phyloP scores from a whole-genome alignment of 768 basidiomycete species.

The Rhizopogon vinicolor region DNA sequence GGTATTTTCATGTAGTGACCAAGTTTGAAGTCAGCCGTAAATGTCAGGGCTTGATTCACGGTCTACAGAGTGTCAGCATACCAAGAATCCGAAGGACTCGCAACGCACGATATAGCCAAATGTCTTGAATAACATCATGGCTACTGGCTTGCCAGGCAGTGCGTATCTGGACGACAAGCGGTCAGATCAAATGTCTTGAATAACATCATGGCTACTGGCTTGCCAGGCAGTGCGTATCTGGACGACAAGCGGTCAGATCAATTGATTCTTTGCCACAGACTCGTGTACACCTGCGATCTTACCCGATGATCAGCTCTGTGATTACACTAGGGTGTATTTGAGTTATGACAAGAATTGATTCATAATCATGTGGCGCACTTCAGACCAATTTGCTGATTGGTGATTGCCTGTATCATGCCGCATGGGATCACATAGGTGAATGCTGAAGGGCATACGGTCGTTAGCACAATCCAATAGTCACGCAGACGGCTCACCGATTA shows the following conservation, averaged over 20 bases:
- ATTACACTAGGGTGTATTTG: constrained; percentile 44
- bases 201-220: constrained; percentile 79
- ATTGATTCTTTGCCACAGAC: background rate
- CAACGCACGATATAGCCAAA: constrained; percentile 60
- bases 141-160: constrained; percentile 72
- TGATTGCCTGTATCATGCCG: constrained; percentile 65
- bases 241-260: background rate
- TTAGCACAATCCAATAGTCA: background rate
- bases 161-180: constrained; percentile 38
- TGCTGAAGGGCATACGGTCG: constrained; percentile 15
- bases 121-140: constrained; percentile 87
- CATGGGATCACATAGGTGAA: constrained; percentile 46
- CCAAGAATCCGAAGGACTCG: constrained; percentile 9
- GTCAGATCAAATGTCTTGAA: constrained; percentile 50
- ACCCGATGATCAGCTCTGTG: constrained; percentile 75
- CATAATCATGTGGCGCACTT: constrained; percentile 25
- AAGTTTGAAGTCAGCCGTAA: constrained; percentile 76
- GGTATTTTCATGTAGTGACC: constrained; percentile 65
- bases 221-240: constrained; percentile 67
- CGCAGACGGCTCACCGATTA: constrained; percentile 34
- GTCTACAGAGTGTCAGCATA: constrained; percentile 8
- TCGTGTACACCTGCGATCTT: constrained; percentile 2
- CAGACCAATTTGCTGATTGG: constrained; percentile 75
- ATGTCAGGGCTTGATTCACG: constrained; percentile 49
- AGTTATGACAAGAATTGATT: background rate